A percentile compares a stretch with the other conserved stretches of the same genome.
Evolutionary conservation across 345 rosid species (phyloP).

Genomic region (Melaleuca alternifolia): DNA sequence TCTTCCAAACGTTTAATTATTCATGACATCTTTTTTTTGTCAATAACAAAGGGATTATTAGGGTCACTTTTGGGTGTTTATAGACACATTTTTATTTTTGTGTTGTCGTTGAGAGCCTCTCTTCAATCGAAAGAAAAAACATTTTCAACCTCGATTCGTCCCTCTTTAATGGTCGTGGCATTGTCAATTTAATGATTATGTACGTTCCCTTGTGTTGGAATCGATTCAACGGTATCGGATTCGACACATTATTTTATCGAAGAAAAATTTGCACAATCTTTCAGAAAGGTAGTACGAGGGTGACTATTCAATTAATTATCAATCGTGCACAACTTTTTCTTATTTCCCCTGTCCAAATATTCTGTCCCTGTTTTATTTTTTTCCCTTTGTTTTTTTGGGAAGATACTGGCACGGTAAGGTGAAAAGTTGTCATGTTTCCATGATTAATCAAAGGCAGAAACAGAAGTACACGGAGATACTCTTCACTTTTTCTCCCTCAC

Average conservation of each 20-base stretch:
- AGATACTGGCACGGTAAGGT: not conserved
- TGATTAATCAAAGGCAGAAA: not conserved
- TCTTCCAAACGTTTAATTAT: too few relatives aligned
- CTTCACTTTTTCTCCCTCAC: not conserved
- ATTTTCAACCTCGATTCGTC: accelerated
- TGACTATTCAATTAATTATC: not conserved
- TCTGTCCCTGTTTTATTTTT: too few relatives aligned
- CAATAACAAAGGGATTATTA: not conserved
- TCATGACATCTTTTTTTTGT: not conserved
- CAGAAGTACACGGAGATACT: not conserved
- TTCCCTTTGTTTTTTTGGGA: not conserved
- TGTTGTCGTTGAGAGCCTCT: not conserved
- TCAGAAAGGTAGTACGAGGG: too few relatives aligned
- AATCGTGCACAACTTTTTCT: not conserved
- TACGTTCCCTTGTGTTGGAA: not conserved
- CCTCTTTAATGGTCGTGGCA: not conserved
- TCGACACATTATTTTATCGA: not conserved
- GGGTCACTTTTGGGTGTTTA: not conserved
- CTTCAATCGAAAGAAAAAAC: not conserved
- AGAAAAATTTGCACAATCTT: not conserved
- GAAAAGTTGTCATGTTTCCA: not conserved
- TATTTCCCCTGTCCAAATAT: not conserved
- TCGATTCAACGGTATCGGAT: not conserved
- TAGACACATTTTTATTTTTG: not conserved
- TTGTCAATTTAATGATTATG: not conserved